These are phyloP conservation scores for Nematodospora anomalae DNA, from an alignment of 1,139 yeast species.

Conservation along the genomic window DNA sequence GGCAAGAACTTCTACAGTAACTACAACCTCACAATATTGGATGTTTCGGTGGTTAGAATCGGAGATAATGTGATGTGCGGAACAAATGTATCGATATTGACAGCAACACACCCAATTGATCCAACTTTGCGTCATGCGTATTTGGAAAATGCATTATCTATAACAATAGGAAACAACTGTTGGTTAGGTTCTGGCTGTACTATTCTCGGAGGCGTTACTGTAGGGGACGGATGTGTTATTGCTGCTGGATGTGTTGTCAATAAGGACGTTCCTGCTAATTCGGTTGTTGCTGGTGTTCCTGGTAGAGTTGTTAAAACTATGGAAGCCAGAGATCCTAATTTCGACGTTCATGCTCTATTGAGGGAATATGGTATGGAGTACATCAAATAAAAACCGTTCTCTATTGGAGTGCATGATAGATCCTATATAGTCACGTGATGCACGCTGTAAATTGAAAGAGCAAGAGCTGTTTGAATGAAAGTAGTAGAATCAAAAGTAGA, in stretches of 20 bases:
- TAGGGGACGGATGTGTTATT: conserved; percentile 62
- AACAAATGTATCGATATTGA: conserved; percentile 59
- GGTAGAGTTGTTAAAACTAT: conserved; percentile 47
- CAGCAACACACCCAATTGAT: conserved; percentile 66
- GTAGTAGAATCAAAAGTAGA: too few species aligned
- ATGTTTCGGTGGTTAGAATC: conserved; percentile 58
- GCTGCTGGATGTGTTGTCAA: conserved; percentile 71
- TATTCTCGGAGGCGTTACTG: conserved; percentile 64
- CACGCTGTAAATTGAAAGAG: too few species aligned
- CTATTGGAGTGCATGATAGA: too few species aligned
- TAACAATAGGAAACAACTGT: conserved; percentile 59
- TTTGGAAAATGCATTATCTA: conserved; percentile 55
- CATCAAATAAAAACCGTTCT: not conserved
- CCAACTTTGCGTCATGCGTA: conserved; percentile 44
- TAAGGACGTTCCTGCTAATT: conserved; percentile 51
- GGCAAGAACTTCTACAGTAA: conserved; percentile 56
- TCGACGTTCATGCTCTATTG: conserved; percentile 13
- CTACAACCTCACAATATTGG: conserved; percentile 57
- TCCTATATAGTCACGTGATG: too few species aligned
- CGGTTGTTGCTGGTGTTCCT: conserved; percentile 62
- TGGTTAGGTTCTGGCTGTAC: conserved; percentile 63
- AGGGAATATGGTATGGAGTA: conserved; percentile 14
- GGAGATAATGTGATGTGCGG: conserved; percentile 64
- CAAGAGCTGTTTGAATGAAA: too few species aligned
- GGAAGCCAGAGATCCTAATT: conserved; percentile 16